Conservation (phyloP, 2,329 filamentous ascomycete species). For the Cordyceps farinosa region DNA sequence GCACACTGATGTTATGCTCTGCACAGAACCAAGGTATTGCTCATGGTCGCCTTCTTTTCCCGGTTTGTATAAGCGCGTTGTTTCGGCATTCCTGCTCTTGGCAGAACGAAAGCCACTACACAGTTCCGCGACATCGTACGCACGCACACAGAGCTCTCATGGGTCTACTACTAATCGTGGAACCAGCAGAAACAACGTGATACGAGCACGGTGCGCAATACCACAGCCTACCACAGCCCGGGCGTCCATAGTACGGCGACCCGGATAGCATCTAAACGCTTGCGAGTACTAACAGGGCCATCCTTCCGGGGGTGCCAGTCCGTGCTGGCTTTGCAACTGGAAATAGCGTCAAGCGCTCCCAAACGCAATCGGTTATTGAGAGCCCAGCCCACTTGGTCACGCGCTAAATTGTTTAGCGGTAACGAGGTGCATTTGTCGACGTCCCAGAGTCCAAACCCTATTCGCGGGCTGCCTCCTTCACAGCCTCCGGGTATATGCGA, state of each 20-base stretch:
- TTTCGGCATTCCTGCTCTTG: not conserved
- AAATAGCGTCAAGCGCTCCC: not conserved
- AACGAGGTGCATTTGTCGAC: not conserved
- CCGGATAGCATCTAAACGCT: not conserved
- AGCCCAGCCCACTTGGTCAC: not conserved
- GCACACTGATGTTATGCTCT: not conserved
- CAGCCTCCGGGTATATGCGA: not conserved
- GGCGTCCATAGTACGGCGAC: not conserved
- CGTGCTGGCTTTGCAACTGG: not conserved
- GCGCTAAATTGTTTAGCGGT: not conserved
- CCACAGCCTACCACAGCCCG: not conserved
- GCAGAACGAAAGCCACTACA: not conserved
- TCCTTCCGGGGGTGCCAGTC: not conserved
- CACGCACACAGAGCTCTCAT: not conserved
- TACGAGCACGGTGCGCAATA: constrained; percentile 6
- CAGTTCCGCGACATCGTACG: not conserved
- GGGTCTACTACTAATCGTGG: not conserved
- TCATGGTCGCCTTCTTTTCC: not conserved
- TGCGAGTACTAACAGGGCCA: not conserved
- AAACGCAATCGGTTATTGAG: not conserved
- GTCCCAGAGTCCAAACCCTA: not conserved
- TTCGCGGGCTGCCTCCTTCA: not conserved
- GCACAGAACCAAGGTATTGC: not conserved
- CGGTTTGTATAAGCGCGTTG: constrained; percentile 1
- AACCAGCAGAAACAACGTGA: not conserved